Evolutionary conservation across 352 stramenopile species (phyloP).

Genomic region (Blastocystis sp.): DNA sequence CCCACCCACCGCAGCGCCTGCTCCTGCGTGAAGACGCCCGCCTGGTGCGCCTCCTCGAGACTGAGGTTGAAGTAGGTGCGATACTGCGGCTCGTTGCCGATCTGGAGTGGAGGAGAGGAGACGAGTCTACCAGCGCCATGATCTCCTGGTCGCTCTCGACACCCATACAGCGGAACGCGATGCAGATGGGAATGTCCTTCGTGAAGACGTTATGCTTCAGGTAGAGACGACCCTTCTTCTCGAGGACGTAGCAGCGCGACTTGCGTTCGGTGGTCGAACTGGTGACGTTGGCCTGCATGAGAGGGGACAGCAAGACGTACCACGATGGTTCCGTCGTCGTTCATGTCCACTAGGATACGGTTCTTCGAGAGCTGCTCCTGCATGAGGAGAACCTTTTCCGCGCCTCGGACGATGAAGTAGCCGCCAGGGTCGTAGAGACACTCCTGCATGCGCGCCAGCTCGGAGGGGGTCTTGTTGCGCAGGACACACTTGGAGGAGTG

Average conservation of each 20-base stretch:
- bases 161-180: constrained; percentile 85
- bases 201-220: constrained; percentile 93
- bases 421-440: constrained; percentile 96
- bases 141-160: constrained; percentile 95
- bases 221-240: constrained; percentile 88
- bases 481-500: constrained; percentile 87
- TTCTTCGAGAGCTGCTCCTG: constrained; percentile 99
- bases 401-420: constrained; percentile 97
- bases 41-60: constrained; percentile 83
- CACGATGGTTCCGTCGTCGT: constrained; percentile 62
- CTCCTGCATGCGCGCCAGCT: constrained; percentile 91
- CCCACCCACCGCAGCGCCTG: constrained; percentile 59
- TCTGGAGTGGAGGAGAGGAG: constrained; percentile 57
- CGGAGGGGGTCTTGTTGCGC: constrained; percentile 77
- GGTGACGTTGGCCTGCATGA: constrained; percentile 84
- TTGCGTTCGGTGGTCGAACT: constrained; percentile 97
- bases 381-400: constrained; percentile 97
- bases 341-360: constrained; percentile 94
- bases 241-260: constrained; percentile 85
- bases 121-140: constrained; percentile 75
- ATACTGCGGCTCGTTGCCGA: constrained; percentile 82
- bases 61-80: constrained; percentile 81
- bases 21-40: constrained; percentile 86
- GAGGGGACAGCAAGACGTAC: constrained; percentile 53
- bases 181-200: constrained; percentile 59